Evolutionary conservation across 2,329 filamentous ascomycete genomes (phyloP), one percentile per base, ranked within the genome.

Genomic region (Hypoxylon rubiginosum): DNA sequence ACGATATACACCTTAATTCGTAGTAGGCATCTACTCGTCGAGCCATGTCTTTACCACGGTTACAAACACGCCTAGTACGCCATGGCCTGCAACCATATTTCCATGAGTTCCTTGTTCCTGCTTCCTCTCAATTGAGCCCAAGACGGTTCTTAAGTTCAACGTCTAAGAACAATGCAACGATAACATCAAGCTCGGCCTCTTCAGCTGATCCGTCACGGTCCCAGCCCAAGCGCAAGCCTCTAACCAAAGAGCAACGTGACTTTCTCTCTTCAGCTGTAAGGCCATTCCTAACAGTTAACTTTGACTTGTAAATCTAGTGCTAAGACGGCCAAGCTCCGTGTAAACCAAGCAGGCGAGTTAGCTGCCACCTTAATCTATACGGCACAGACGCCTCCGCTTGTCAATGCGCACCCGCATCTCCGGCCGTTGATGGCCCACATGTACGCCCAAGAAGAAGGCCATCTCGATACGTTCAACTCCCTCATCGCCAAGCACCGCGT

Each of bases 281-380:
- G 24, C 56, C 17, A 36, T 28, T 21, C 43, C 46, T 11, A 1
- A 48, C 34, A 56, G 17, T 19, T 51, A 28, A n/a, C 43, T 32
- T 30, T 10, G 50, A 28, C 36, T 56, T 19, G 21, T 19, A 45
- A 10, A 30, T 56, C 51, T 3, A 7, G 32, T 65, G 15, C 39
- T 67, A 62, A 64, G 49, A 19, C 26, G 10, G 26, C 15, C 10
- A 73, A 91, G 88, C 89, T 98, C 30, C 93, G 96, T 67, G 96
- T 99, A 62, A 98, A 99, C 80, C 96, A 99, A 82, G 94, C 96
- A 24, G 96, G 96, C 76, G 96, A 99, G 81, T 88, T 99, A n/a
- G 96, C 96, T 58, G 96, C 96, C 30, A 95, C 93, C 26, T 88
- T 97, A 60, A 99, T 99, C 79, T 99, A 98, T 83, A 90, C 89